These are phyloP conservation scores for Colletotrichum sp. DNA, from an alignment of 2,329 filamentous ascomycete genomes.

Conservation along the genomic window DNA sequence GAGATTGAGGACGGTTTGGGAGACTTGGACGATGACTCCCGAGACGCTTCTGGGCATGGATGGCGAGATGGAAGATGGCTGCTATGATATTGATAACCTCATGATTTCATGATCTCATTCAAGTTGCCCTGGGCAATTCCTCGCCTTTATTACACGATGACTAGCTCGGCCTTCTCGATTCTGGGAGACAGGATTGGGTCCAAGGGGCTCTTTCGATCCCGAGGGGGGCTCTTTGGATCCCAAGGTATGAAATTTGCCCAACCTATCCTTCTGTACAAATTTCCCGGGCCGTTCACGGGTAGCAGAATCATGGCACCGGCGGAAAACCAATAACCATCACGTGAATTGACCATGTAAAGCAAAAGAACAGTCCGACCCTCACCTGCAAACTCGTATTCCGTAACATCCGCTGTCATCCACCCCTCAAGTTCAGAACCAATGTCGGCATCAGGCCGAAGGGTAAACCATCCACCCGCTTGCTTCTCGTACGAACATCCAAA, in stretches of 20 bases:
- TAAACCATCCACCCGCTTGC: accelerated
- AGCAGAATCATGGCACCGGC: not conserved
- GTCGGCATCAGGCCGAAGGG: not conserved
- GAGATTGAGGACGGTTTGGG: too few species aligned
- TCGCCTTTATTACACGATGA: not conserved
- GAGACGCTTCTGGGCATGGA: too few species aligned
- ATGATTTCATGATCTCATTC: not conserved
- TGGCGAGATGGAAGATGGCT: too few species aligned
- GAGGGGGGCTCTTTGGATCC: too few species aligned
- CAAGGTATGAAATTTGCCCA: accelerated
- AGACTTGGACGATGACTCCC: too few species aligned
- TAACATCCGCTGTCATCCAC: accelerated
- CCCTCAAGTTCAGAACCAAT: not conserved
- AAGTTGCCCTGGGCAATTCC: not conserved
- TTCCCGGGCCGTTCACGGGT: not conserved
- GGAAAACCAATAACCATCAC: not conserved
- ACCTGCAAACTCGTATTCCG: not conserved
- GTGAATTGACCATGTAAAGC: not conserved
- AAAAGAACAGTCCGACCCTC: not conserved
- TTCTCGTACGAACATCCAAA: not conserved
- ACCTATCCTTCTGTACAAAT: not conserved
- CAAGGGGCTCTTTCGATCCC: not conserved
- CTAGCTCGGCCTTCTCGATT: not conserved
- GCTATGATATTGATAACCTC: not conserved
- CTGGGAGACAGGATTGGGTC: not conserved